These are phyloP conservation scores for Boletus vermiculosoides DNA, from an alignment of 768 basidiomycete genomes.

Conservation along the genomic window DNA sequence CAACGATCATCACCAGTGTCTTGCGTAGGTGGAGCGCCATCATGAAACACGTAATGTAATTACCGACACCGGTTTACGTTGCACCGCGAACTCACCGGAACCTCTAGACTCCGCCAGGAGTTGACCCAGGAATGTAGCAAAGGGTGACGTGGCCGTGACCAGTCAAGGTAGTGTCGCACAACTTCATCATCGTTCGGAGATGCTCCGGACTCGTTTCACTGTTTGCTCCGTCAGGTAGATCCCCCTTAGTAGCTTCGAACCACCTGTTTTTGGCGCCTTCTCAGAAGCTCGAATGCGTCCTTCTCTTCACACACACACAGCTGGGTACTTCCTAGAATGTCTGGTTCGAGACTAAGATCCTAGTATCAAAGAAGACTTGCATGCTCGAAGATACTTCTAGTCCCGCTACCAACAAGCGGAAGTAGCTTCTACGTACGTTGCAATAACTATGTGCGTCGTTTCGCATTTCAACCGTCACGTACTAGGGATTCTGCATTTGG, in stretches of 20 bases:
- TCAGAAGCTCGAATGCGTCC: not conserved
- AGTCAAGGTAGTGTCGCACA: conserved; percentile 9
- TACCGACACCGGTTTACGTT: not conserved
- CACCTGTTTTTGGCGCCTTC: not conserved
- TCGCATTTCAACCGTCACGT: conserved; percentile 2
- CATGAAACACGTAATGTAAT: conserved; percentile 2
- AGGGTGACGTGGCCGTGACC: conserved; percentile 7
- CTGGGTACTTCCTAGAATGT: not conserved
- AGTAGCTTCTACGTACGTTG: not conserved
- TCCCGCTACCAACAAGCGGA: not conserved
- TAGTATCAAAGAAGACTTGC: conserved; percentile 5
- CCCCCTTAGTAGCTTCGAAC: not conserved
- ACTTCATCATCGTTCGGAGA: not conserved
- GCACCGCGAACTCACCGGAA: not conserved
- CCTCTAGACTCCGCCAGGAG: conserved; percentile 5
- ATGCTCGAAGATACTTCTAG: conserved; percentile 1
- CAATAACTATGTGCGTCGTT: not conserved
- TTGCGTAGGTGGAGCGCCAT: conserved; percentile 6
- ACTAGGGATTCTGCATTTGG: not conserved
- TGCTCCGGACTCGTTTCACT: not conserved
- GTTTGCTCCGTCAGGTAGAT: conserved; percentile 8
- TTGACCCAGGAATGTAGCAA: conserved; percentile 14
- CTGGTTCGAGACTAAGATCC: not conserved
- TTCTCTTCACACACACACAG: not conserved
- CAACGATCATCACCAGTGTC: not conserved